phyloP scores from a whole-genome alignment of 2,329 filamentous ascomycete genomes.

The Macrophomina phaseolina region DNA sequence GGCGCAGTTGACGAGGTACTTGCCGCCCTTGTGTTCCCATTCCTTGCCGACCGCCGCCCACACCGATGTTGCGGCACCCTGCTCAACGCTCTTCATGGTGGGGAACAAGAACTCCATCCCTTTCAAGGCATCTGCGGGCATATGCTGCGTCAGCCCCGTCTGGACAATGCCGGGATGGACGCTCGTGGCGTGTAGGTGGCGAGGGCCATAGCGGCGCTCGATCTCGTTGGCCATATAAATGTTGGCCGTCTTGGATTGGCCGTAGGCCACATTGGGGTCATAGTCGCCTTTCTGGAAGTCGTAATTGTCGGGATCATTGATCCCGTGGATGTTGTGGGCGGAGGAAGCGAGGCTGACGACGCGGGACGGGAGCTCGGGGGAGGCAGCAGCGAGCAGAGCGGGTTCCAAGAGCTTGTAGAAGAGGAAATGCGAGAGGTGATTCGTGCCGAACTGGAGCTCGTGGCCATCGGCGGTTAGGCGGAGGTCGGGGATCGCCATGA shows the following conservation, averaged over 20 bases:
- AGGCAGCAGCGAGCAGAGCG: conserved; percentile 47
- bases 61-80: conserved; percentile 52
- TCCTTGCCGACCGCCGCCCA: conserved; percentile 38
- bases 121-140: conserved; percentile 58
- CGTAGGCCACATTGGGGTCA: conserved; percentile 50
- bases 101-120: conserved; percentile 33
- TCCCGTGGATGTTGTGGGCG: conserved; percentile 45
- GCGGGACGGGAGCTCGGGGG: conserved; percentile 50
- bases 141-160: conserved; percentile 48
- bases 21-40: conserved; percentile 26
- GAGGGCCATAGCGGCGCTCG: conserved; percentile 54
- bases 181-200: conserved; percentile 52
- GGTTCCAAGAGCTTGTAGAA: conserved; percentile 58
- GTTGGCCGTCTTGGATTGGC: conserved; percentile 58
- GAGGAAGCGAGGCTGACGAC: conserved; percentile 55
- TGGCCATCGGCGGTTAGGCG: conserved; percentile 36
- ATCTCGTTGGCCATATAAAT: conserved; percentile 59
- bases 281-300: conserved; percentile 38
- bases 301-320: conserved; percentile 50
- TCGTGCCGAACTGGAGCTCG: conserved; percentile 60
- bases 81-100: not conserved
- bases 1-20: conserved; percentile 50
- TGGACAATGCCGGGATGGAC: conserved; percentile 58
- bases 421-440: conserved; percentile 62
- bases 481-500: conserved; percentile 36